These are phyloP conservation scores for Arachnomyces sp. DNA, from an alignment of 2,329 filamentous ascomycete genomes.

Conservation along the genomic window DNA sequence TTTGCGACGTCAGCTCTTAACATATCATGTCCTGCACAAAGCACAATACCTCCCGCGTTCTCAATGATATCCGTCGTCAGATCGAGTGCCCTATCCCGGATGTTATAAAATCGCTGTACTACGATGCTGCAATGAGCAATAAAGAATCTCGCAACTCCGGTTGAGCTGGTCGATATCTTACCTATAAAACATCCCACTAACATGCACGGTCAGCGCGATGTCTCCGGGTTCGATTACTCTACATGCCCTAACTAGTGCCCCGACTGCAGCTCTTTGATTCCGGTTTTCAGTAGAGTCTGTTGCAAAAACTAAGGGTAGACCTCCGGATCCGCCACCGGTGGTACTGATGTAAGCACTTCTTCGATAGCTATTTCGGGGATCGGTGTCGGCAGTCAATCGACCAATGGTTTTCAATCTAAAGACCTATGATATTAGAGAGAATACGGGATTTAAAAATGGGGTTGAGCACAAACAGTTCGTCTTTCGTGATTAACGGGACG, in stretches of 20 bases:
- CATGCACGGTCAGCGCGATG: conserved; percentile 35
- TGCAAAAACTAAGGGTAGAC: conserved; percentile 32
- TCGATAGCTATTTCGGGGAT: conserved; percentile 31
- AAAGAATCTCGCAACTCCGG: too few relatives aligned
- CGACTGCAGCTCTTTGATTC: conserved; percentile 29
- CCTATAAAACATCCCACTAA: conserved; percentile 33
- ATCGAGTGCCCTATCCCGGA: conserved; percentile 28
- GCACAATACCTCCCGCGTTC: conserved; percentile 33
- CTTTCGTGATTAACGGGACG: conserved; percentile 6
- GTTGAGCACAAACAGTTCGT: conserved; percentile 2
- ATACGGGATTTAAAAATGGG: not conserved
- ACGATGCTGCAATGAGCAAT: not conserved
- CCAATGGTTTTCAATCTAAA: conserved; percentile 29
- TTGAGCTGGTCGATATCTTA: conserved; percentile 10
- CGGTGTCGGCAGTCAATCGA: conserved; percentile 29
- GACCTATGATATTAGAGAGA: not conserved
- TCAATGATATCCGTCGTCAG: conserved; percentile 35
- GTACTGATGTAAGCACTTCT: conserved; percentile 32
- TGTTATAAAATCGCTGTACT: not conserved
- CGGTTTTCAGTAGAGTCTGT: conserved; percentile 37
- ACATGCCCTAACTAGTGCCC: conserved; percentile 22
- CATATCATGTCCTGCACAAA: conserved; percentile 30
- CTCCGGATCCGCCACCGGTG: conserved; percentile 34
- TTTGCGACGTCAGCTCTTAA: conserved; percentile 17
- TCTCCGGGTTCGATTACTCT: conserved; percentile 29